Base-by-base conservation (phyloP, 306 rosid genomes). In the Cicer cuneatum region DNA sequence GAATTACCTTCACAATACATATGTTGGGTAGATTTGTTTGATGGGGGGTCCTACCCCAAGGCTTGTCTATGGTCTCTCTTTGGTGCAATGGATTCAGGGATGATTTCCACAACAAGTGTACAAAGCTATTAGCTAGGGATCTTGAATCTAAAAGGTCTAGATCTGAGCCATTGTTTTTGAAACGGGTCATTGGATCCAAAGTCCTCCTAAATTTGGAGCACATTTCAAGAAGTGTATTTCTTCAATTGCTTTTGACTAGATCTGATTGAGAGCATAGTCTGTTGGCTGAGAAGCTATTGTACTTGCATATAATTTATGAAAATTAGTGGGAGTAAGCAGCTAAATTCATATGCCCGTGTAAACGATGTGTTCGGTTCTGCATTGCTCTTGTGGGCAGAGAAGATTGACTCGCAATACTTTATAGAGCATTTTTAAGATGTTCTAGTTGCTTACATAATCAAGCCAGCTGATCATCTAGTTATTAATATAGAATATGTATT, bases 91-190 rank as follows among this genome's bases (percentile, higher is more conserved):
- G 52, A 49, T 64, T 49, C 70, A 0, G 62, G 33, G 71, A 47
- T 70, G 51, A 43, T 51, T 63, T 64, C 14, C 13, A 35, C 47
- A n/a, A 74, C 19, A 16, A 78, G 61, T 78, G 82, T 81, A 75
- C 83, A 78, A 79, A 70, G 79, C 71, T 65, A 46, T 75, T 58
- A 29, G 35, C 35, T 29, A 72, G 74, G 63, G 82, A 78, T 71
- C 75, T 53, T 66, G 53, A 74, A 61, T 75, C 48, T 71, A 82
- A 61, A 54, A 21, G 80, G 71, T 40, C 19, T 7, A 33, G 12
- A 49, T 71, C 76, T 72, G 54, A 37, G 76, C 82, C 82, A 80
- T 52, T 82, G 13, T 64, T 75, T 75, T 82, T 66, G 73, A 18
- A 54, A 81, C 64, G 59, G 76, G 85, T 64, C 78, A 64, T 56